Conservation (phyloP, 2,329 filamentous ascomycete genomes). For the Sporothrix curviconia region DNA sequence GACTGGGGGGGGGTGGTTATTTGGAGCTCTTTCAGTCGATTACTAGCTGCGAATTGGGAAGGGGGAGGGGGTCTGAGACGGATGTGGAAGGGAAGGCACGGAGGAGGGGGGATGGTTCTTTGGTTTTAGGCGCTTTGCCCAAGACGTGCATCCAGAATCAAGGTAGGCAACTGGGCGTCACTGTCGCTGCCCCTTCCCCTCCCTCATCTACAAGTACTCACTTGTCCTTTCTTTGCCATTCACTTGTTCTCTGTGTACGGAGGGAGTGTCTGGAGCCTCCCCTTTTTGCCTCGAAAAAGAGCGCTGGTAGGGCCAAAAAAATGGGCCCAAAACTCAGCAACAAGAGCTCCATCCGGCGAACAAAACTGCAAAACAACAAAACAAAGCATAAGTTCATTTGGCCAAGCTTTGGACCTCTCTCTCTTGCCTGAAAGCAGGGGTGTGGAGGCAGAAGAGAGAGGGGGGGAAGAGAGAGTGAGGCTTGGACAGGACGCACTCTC, state of each 20-base stretch:
- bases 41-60: not conserved
- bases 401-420: not conserved
- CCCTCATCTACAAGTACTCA: not conserved
- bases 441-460: not conserved
- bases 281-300: too few species aligned
- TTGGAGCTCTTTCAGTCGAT: not conserved
- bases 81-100: not conserved
- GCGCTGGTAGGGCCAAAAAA: not conserved
- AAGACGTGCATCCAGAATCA: not conserved
- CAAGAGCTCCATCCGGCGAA: not conserved
- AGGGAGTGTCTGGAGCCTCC: too few species aligned
- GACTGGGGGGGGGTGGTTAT: too few species aligned
- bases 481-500: not conserved
- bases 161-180: not conserved
- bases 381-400: not conserved
- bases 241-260: not conserved
- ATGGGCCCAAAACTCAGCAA: not conserved
- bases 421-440: not conserved
- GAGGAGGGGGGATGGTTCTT: not conserved
- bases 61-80: not conserved
- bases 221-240: not conserved
- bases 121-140: slow-evolving; percentile 10
- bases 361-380: too few species aligned
- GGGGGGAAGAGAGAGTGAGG: too few species aligned
- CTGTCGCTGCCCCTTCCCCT: not conserved